Conservation (phyloP, 192 early-diverging fungal genomes). For the Entrophospora sp. region DNA sequence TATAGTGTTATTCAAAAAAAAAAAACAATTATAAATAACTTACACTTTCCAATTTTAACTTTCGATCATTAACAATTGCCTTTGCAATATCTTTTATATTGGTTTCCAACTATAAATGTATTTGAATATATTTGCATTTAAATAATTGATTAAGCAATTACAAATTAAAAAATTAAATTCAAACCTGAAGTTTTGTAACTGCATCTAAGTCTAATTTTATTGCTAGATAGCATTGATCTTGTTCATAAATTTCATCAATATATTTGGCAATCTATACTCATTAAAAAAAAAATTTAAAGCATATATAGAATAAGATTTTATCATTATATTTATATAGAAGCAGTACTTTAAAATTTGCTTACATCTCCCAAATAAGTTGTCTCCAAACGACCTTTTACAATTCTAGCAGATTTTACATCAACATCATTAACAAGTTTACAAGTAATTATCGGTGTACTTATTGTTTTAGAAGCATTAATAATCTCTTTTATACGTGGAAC, state of each 20-base stretch:
- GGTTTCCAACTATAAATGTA: conserved; percentile 71
- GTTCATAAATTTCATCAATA: conserved; percentile 83
- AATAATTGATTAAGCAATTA: no score
- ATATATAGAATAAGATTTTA: no score
- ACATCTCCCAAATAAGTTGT: conserved; percentile 79
- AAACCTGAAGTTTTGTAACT: conserved; percentile 69
- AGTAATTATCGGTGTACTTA: conserved; percentile 86
- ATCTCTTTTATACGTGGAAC: conserved; percentile 99
- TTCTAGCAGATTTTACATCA: conserved; percentile 72
- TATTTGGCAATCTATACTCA: conserved; percentile 86
- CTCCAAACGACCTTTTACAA: conserved; percentile 95
- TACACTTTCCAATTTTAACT: conserved; percentile 79
- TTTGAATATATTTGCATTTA: no score
- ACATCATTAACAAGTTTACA: conserved; percentile 60
- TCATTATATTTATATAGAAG: no score
- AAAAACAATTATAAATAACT: no score
- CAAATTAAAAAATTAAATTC: background rate
- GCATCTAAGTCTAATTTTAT: conserved; percentile 80
- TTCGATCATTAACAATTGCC: conserved; percentile 70
- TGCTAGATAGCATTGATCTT: conserved; percentile 63
- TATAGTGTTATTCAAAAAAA: no score
- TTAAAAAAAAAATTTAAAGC: no score
- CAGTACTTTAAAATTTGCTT: conserved; percentile 16
- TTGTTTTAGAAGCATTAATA: conserved; percentile 97
- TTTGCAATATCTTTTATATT: conserved; percentile 64